Evolutionary conservation across 345 rosid genomes (phyloP).

Genomic region (Theobroma cacao): DNA sequence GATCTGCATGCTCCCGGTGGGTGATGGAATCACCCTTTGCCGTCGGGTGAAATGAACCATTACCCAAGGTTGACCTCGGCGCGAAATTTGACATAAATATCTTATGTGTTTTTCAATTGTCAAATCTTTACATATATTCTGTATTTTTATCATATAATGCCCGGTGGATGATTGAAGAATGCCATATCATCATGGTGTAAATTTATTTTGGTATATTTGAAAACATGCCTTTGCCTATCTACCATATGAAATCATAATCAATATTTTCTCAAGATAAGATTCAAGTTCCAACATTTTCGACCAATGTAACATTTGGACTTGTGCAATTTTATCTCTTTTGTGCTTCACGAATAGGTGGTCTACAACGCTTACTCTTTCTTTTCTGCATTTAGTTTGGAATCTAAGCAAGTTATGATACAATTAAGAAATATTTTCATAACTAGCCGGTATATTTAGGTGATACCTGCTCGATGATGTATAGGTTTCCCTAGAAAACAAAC

Average conservation of each 20-base stretch:
- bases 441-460: neutral
- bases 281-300: neutral
- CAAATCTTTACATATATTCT: neutral
- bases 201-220: neutral
- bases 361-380: neutral
- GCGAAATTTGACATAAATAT: neutral
- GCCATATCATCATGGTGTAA: neutral
- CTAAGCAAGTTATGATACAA: neutral
- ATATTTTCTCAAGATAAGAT: neutral
- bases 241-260: neutral
- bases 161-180: slow-evolving; percentile 10
- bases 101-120: neutral
- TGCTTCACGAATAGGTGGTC: no score
- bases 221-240: neutral
- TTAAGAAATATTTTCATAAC: neutral
- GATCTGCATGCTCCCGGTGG: slow-evolving; percentile 93
- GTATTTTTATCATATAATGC: neutral
- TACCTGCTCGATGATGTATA: neutral
- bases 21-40: slow-evolving; percentile 97
- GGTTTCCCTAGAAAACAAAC: neutral
- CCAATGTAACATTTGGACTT: neutral
- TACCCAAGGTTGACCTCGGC: neutral
- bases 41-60: slow-evolving; percentile 63
- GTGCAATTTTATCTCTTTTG: no score
- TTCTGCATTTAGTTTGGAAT: neutral